Evolutionary conservation across 176 grass and related monocot species (phyloP).

Genomic region (Urochloa ruziziensis): DNA sequence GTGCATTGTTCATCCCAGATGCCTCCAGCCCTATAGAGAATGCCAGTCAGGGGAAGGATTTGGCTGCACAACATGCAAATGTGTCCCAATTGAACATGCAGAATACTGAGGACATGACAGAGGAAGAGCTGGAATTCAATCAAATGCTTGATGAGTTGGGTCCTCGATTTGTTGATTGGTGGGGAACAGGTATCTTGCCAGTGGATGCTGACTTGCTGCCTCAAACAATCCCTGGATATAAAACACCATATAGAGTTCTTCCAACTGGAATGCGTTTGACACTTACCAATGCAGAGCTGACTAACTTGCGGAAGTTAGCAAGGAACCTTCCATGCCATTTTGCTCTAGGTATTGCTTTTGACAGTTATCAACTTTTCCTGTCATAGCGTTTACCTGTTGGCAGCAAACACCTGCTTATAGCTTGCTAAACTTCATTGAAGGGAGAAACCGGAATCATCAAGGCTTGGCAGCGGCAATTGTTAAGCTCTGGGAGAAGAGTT

Average conservation of each 20-base stretch:
- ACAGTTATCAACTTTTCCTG: neutral
- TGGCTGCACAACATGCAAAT: slow-evolving; percentile 14
- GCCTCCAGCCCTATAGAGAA: slow-evolving; percentile 35
- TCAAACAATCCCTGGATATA: slow-evolving; percentile 77
- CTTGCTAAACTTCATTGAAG: slow-evolving; percentile 49
- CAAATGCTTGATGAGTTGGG: slow-evolving; percentile 82
- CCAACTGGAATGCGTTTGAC: slow-evolving; percentile 71
- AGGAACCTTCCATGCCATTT: slow-evolving; percentile 89
- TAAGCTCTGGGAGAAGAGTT: slow-evolving; percentile 94
- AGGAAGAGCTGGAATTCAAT: slow-evolving; percentile 84
- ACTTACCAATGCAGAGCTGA: slow-evolving; percentile 78
- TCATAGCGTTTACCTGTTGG: neutral
- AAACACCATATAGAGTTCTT: slow-evolving; percentile 83
- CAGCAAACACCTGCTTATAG: slow-evolving; percentile 26
- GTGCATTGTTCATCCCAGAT: slow-evolving; percentile 65
- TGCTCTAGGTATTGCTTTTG: slow-evolving; percentile 74
- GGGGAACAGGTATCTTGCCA: slow-evolving; percentile 73
- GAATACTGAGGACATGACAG: slow-evolving; percentile 58
- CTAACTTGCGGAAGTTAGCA: slow-evolving; percentile 69
- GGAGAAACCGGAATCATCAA: slow-evolving; percentile 92
- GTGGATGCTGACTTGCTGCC: slow-evolving; percentile 89
- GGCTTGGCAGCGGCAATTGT: slow-evolving; percentile 79
- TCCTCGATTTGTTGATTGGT: slow-evolving; percentile 86
- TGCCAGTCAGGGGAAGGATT: slow-evolving; percentile 13
- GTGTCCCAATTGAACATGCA: slow-evolving; percentile 30